Base-by-base conservation (phyloP, 106 monocot genomes). In the Dendrobium huoshanense region DNA sequence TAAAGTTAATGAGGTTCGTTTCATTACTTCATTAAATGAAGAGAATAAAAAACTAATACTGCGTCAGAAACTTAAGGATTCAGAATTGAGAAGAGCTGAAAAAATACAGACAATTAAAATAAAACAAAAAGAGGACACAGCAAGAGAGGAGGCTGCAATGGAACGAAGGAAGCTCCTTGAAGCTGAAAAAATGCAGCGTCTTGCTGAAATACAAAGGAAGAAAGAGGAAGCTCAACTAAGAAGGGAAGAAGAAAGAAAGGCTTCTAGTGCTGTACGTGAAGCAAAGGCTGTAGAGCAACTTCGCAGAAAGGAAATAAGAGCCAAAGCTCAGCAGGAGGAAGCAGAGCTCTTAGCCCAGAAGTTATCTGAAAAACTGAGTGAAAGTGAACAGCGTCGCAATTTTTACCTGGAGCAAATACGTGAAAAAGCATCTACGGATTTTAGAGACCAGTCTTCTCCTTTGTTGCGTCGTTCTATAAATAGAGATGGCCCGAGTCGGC, bases 401-500 rank as follows among this genome's bases (percentile, higher is more conserved):
- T 92, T 83, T 89, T 94, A 94, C 85, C 87, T 97, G 43, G 97
- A 97, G 81, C 97, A 97, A 86, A 97, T 97, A 77, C 94, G 97
- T 77, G 97, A 97, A 81, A 94, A 83, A 87, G 97, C 97, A 76
- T 97, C 97, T 68, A 92, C 92, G 89, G 94, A 97, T 85, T 94
- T 92, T 77, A 90, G 92, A 84, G 97, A 97, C 67, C 94, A 94
- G 56, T 88, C 90, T 82, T 94, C 94, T 8, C 94, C 92, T 82
- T 58, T 94, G 72, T 81, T 92, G 43, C 90, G 94, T 0, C 97
- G 94, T 49, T 89, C 88, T 87, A 40, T 92, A 31, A 88, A 85
- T 80, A 96, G 88, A 77, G 96, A 96, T 4, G 79, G 85, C 43
- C 89, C 80, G 81, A 82, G 67, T 64, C 84, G 90, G 64, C 79